A percentile compares a stretch with the other conserved stretches of the same genome.
These are phyloP conservation scores for Sporisorium graminicola DNA, from an alignment of 1,284 basidiomycete genomes.

Conservation along the genomic window DNA sequence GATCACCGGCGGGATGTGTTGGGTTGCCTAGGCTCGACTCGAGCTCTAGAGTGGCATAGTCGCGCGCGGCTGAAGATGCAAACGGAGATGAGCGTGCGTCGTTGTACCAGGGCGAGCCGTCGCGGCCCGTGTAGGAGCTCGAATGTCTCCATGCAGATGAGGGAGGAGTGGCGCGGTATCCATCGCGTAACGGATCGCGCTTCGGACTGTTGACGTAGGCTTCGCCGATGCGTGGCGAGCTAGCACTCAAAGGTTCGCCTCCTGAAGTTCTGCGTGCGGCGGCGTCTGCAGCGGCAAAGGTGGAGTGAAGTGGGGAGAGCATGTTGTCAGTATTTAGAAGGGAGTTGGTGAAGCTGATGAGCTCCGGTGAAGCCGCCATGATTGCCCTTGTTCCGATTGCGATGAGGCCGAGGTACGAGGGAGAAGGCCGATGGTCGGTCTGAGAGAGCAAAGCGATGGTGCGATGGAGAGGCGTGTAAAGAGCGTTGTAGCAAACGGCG, in stretches of 20 bases:
- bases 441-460: not conserved
- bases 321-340: conserved; percentile 58
- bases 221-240: conserved; percentile 54
- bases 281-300: conserved; percentile 37
- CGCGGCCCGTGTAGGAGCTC: conserved; percentile 48
- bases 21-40: conserved; percentile 40
- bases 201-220: conserved; percentile 57
- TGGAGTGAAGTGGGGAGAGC: conserved; percentile 48
- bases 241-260: conserved; percentile 47
- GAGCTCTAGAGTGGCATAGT: conserved; percentile 50
- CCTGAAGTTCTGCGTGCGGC: conserved; percentile 41
- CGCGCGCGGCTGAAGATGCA: conserved; percentile 59
- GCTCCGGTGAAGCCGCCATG: conserved; percentile 52
- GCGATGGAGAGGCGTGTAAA: not conserved
- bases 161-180: conserved; percentile 51
- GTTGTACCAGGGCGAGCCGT: conserved; percentile 61
- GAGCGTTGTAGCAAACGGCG: not conserved
- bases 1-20: conserved; percentile 38
- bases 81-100: conserved; percentile 64
- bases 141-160: conserved; percentile 50
- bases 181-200: conserved; percentile 55
- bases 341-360: conserved; percentile 52
- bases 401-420: not conserved
- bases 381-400: conserved; percentile 18
- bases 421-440: not conserved